phyloP scores from a whole-genome alignment of 257 asterid species.

The Penstemon davidsonii region DNA sequence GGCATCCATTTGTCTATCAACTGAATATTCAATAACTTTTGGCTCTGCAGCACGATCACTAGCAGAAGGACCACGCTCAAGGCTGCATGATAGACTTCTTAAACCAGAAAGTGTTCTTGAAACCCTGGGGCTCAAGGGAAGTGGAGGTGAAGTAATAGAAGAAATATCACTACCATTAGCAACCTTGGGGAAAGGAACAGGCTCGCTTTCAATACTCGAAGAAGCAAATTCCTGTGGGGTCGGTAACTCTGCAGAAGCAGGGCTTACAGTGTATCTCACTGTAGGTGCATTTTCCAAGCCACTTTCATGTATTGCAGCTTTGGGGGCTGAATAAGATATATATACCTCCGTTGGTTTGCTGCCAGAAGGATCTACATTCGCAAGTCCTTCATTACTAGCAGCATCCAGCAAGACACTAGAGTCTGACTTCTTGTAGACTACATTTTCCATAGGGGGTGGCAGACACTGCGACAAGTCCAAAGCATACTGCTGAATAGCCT shows the following conservation, averaged over 20 bases:
- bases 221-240: constrained; percentile 48
- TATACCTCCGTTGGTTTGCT: constrained; percentile 49
- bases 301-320: constrained; percentile 46
- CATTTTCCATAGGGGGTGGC: constrained; percentile 72
- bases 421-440: constrained; percentile 58
- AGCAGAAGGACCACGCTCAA: constrained; percentile 46
- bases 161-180: constrained; percentile 45
- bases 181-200: constrained; percentile 38
- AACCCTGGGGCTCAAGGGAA: constrained; percentile 76
- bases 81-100: constrained; percentile 58
- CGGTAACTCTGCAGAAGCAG: constrained; percentile 48
- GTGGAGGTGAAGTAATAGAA: constrained; percentile 58
- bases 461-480: constrained; percentile 89
- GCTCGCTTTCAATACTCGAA: constrained; percentile 49
- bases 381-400: constrained; percentile 47
- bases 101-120: constrained; percentile 68
- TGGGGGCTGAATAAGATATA: constrained; percentile 59
- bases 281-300: constrained; percentile 51
- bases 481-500: constrained; percentile 97
- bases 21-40: constrained; percentile 63
- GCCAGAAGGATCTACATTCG: constrained; percentile 47
- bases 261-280: constrained; percentile 40
- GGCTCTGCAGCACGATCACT: constrained; percentile 51
- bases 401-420: constrained; percentile 53
- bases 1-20: constrained; percentile 66